Base-by-base conservation (phyloP, 257 asterid genomes). In the Capsicum baccatum region DNA sequence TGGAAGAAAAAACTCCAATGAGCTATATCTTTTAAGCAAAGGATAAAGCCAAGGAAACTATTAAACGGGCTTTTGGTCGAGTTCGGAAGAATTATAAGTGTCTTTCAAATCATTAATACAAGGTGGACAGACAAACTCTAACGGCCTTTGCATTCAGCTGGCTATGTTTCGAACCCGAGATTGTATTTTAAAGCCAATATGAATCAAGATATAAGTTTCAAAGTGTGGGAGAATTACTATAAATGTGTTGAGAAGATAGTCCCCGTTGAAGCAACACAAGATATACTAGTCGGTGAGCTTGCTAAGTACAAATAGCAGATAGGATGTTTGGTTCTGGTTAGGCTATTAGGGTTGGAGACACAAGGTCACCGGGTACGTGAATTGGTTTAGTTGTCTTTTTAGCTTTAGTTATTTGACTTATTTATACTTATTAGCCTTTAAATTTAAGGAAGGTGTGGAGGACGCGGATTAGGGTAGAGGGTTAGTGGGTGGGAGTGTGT, bases 81-180 rank as follows among this genome's bases (percentile, higher is more conserved):
- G 69, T 62, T 21, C 0, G 4, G 8, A 62, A 15, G 69, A 14
- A 62, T 21, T 10, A 62, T 21, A 14, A 62, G 37, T 19, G 69
- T 62, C 14, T 62, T 0, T 0, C 8, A 21, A 62, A 62, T 62
- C 21, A 62, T 62, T 62, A 39, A 19, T 62, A 39, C 0, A 62
- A 62, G 44, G 44, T 39, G 3, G 44, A 39, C 44, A 3, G 44
- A 39, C 44, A 3, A 39, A 39, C 69, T 62, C 15, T 15, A 62
- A 9, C 39, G 0, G 16, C 39, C 0, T 62, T 0, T 62, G 16
- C 13, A n/a, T 60, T 33, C 16, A 11, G 0, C 3, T 4, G 0
- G 69, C 39, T 15, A 62, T 21, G 1, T 62, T 9, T 47, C 15
- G 79, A 39, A 70, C 33, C 8, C 11, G 0, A 3, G 26, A 19